These are phyloP conservation scores for Orbilia blumenaviensis DNA, from an alignment of 2,329 filamentous ascomycete genomes.

Conservation along the genomic window DNA sequence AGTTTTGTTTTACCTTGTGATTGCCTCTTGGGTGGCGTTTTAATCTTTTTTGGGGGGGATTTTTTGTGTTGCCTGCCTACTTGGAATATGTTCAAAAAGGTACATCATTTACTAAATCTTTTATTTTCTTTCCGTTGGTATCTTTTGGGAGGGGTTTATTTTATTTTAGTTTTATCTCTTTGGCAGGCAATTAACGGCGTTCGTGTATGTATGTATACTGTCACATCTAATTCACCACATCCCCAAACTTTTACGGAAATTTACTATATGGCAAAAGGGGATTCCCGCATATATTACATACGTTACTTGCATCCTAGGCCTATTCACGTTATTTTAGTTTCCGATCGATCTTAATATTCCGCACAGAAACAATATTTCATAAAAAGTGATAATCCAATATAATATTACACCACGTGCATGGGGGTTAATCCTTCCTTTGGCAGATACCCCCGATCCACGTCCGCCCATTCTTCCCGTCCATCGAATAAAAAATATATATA, in stretches of 20 bases:
- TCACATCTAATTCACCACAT: conserved; percentile 9
- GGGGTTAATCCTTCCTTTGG: neutral
- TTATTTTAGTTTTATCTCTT: neutral
- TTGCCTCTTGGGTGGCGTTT: conserved; percentile 36
- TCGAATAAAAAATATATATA: neutral
- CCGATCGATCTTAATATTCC: neutral
- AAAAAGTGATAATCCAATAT: neutral
- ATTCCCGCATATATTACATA: conserved; percentile 4
- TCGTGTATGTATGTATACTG: neutral
- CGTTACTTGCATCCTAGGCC: neutral
- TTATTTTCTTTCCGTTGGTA: conserved; percentile 6
- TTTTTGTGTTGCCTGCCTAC: neutral
- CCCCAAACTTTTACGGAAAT: conserved; percentile 32
- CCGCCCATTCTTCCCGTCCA: neutral
- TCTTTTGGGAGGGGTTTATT: neutral
- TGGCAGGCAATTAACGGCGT: conserved; percentile 9
- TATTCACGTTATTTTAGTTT: neutral
- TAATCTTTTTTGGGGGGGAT: neutral
- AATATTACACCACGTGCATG: neutral
- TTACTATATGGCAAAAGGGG: conserved; percentile 3
- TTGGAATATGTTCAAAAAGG: neutral
- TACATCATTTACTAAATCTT: neutral
- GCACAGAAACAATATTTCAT: neutral
- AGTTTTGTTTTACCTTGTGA: conserved; percentile 20
- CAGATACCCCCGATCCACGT: neutral